These are phyloP conservation scores for Cordyceps javanica DNA, from an alignment of 2,329 filamentous ascomycete species.

Conservation along the genomic window DNA sequence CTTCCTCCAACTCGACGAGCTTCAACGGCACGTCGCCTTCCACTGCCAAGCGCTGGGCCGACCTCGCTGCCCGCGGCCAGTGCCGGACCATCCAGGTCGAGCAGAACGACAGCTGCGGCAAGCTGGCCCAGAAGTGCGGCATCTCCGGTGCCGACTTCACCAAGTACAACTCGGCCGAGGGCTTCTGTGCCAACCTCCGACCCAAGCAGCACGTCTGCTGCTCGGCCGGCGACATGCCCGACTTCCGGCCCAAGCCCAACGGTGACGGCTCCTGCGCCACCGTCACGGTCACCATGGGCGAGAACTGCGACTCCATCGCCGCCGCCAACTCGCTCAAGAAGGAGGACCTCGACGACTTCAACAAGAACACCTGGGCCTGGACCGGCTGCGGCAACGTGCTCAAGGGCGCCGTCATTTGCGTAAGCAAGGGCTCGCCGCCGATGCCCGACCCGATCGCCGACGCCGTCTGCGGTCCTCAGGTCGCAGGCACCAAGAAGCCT, in stretches of 20 bases:
- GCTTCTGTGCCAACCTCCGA: background rate
- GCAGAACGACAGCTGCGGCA: conserved; percentile 18
- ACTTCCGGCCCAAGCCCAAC: background rate
- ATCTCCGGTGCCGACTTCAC: background rate
- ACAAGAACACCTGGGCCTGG: conserved; percentile 23
- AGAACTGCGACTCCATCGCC: background rate
- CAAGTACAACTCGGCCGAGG: background rate
- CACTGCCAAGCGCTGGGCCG: background rate
- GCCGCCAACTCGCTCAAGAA: background rate
- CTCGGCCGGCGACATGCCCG: background rate
- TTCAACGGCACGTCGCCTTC: background rate
- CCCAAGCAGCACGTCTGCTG: conserved; percentile 8
- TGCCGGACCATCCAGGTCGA: background rate
- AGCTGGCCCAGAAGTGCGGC: conserved; percentile 3
- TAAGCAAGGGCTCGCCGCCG: conserved; percentile 23
- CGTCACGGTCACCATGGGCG: background rate
- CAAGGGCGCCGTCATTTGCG: conserved; percentile 18
- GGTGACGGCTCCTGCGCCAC: conserved; percentile 5
- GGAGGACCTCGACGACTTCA: background rate
- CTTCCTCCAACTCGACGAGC: conserved; percentile 1
- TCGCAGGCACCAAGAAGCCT: conserved; percentile 16
- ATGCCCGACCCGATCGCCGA: conserved; percentile 21
- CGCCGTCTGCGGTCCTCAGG: conserved; percentile 26
- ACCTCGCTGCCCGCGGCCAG: background rate
- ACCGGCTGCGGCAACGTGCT: conserved; percentile 17